Evolutionary conservation across 2,329 filamentous ascomycete species (phyloP), one percentile per base, ranked within the genome.

Genomic region (Eurotiales sp.): DNA sequence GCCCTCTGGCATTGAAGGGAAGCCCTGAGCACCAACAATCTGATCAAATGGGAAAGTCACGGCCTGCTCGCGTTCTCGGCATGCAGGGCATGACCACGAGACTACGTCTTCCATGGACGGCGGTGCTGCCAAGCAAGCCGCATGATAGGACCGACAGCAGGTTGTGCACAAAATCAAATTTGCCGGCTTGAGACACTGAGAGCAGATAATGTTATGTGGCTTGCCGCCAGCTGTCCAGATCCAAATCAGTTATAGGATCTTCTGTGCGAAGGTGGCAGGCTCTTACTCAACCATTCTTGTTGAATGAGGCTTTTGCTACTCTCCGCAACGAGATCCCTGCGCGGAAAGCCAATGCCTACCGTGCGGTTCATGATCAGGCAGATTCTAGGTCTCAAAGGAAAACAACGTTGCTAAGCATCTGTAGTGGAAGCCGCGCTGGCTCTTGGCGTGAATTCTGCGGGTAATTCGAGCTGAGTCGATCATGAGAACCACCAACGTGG

Each of bases 61-160:
- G 15, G 48, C 11, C 21, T 27, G 15, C 7, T 45, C 30, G 7
- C 42, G 49, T 10, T 47, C 46, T 19, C 44, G 58, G 45, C 64
- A 66, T 10, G 62, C 57, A 8, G 62, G 59, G 30, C 64, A 67
- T 46, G 61, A 42, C 37, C 65, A 67, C n/a, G 39, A 39, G 4
- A 11, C 19, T 15, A 37, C 7, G 4, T 14, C 40, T 47, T 46
- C 15, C 30, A 40, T 25, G 8, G 46, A 41, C 11, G 41, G 39
- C 42, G 34, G 22, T 15, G 37, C 37, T 17, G 49, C 32, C 30
- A 67, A 46, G 27, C 64, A 67, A 14, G 48, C 50, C 21, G 48
- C 46, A 51, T 67, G 64, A 50, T 67, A 66, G 8, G 64, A 62
- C 51, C 64, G 60, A 54, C 61, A 65, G 53, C 64, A 67, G 7